Evolutionary conservation across 1,139 yeast genomes (phyloP), one percentile per base, ranked within the genome.

Genomic region (Candida sanyaensis): DNA sequence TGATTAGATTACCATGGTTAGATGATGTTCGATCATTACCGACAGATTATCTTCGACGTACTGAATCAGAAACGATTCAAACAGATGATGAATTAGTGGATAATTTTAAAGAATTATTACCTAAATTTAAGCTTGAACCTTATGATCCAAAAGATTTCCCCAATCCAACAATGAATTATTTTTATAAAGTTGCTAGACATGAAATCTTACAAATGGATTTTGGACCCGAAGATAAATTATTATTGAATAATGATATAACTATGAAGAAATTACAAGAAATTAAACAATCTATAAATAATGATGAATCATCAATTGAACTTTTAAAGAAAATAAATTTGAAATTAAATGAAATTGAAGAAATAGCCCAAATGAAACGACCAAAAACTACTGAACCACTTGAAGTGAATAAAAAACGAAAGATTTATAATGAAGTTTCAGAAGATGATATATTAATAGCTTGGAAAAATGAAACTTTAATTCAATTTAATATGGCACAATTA

Each of bases 81-180:
- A 47, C 49, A 7, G 60, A 64, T 21, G 37, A 42, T 5, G 51
- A 47, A 2, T 44, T 64, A 24, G 58, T 59, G 12, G 49, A 51
- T 2, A 45, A 44, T 32, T 66, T 64, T 29, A 55, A 55, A 23
- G 21, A 55, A 45, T 21, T 61, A 46, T 47, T 52, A 46, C 44
- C 61, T 42, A 46, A 55, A 55, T 53, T 54, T 45, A 43, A 57
- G 43, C 42, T 59, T 31, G 48, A 55, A 23, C 61, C 64, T 12
- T 88, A 84, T 58, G 64, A 68, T n/a, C 91, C 95, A 0, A 61
- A 65, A 6, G 77, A 81, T 5, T 84, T 72, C 56, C 78, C 77
- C 10, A 90, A 88, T 60, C 96, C 96, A 0, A 68, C 78, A 2
- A 64, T 91, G 39, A 83, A 82, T 50, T 84, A 82, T 71, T 87